These are phyloP conservation scores for Candida broadrunensis DNA, from an alignment of 805 yeast genomes.

Conservation along the genomic window DNA sequence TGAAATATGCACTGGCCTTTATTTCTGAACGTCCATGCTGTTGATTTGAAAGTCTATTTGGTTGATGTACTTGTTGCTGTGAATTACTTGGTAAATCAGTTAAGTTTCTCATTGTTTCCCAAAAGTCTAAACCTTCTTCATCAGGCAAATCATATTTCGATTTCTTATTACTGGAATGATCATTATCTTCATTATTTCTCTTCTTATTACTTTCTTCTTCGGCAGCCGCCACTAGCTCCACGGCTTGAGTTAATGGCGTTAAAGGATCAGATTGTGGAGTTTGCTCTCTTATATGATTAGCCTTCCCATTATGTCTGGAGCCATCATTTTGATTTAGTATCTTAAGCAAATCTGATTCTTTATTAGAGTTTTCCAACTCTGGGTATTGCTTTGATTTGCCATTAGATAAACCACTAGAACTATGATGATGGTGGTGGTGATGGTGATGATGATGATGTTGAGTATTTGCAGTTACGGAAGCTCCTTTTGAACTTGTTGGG, in stretches of 20 bases:
- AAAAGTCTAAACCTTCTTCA: constrained; percentile 66
- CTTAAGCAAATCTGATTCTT: constrained; percentile 43
- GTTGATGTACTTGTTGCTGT: constrained; percentile 6
- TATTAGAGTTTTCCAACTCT: constrained; percentile 6
- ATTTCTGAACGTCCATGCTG: not conserved
- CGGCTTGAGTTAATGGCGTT: constrained; percentile 42
- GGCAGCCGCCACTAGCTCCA: constrained; percentile 34
- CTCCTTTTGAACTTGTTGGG: constrained; percentile 21
- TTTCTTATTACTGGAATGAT: constrained; percentile 18
- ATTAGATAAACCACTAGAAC: constrained; percentile 1
- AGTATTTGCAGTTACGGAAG: constrained; percentile 3
- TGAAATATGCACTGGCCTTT: constrained; percentile 22
- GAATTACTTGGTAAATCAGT: constrained; percentile 25
- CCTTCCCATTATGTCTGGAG: not conserved
- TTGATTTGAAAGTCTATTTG: not conserved
- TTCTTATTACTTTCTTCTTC: constrained; percentile 16
- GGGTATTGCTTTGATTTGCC: not conserved
- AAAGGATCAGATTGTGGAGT: constrained; percentile 14
- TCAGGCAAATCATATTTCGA: constrained; percentile 18
- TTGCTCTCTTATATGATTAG: not conserved
- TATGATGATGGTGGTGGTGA: constrained; percentile 20
- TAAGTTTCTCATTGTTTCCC: constrained; percentile 65
- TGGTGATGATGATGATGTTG: constrained; percentile 30
- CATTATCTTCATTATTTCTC: constrained; percentile 5
- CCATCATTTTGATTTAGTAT: constrained; percentile 35